phyloP scores from a whole-genome alignment of 345 rosid species.

The Gossypium rotundifolium region DNA sequence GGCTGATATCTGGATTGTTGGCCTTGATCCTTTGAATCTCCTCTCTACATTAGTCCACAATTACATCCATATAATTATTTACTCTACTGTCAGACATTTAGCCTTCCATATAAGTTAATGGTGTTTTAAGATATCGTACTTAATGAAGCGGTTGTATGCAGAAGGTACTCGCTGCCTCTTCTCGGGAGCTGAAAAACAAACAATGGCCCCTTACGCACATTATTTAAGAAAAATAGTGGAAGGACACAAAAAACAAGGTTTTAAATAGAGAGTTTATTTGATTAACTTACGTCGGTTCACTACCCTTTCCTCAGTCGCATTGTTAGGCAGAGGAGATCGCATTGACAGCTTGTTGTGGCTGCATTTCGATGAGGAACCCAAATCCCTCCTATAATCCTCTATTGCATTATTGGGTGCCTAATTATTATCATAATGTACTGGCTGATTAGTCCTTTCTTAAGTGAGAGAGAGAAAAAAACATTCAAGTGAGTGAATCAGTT shows the following conservation, averaged over 20 bases:
- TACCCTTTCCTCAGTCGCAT: conserved; percentile 38
- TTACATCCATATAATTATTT: not conserved
- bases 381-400: conserved; percentile 44
- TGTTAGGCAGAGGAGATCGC: conserved; percentile 31
- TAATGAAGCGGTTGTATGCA: conserved; percentile 96
- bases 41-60: conserved; percentile 41
- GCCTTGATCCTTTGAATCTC: conserved; percentile 99
- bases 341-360: conserved; percentile 35
- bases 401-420: conserved; percentile 38
- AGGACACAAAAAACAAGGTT: not conserved
- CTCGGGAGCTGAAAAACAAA: conserved; percentile 75
- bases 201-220: not conserved
- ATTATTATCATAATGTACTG: too few species aligned
- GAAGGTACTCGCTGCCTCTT: conserved; percentile 98
- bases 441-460: not conserved
- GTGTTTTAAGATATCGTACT: conserved; percentile 32
- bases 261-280: not conserved
- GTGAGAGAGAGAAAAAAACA: conserved; percentile 2
- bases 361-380: conserved; percentile 66
- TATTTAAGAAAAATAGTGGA: too few species aligned
- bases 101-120: not conserved
- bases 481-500: conserved; percentile 48
- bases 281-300: conserved; percentile 66
- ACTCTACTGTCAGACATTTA: too few species aligned
- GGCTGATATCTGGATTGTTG: conserved; percentile 91